Percentiles rank a stretch among this genome's conserved stretches.
These are phyloP conservation scores for Eremochloa ophiuroides DNA, from an alignment of 176 grass and related monocot species.

Conservation along the genomic window DNA sequence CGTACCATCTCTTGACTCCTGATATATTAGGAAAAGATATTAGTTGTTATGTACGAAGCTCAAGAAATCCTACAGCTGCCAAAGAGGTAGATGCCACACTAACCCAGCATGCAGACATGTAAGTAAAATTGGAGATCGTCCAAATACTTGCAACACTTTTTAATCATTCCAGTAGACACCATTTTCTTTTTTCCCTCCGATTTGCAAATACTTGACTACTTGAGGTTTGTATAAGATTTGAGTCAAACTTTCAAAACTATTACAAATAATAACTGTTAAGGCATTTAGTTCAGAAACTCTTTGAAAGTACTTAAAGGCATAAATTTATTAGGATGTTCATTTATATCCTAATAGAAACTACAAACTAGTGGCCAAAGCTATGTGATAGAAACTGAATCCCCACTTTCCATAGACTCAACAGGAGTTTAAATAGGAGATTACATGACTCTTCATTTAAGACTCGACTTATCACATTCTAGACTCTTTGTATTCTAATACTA, in stretches of 20 bases:
- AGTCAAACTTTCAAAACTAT: neutral
- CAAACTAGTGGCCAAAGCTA: neutral
- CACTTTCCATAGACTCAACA: too few relatives aligned
- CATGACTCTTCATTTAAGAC: too few relatives aligned
- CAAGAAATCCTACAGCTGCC: neutral
- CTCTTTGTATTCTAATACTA: too few relatives aligned
- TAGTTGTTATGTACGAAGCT: slow-evolving; percentile 17
- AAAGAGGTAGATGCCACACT: neutral
- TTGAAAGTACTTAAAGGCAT: neutral
- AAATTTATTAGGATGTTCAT: neutral
- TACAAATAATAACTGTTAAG: neutral
- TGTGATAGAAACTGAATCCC: too few relatives aligned
- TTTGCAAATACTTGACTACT: neutral
- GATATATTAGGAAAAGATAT: slow-evolving; percentile 23
- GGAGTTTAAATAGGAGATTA: too few relatives aligned
- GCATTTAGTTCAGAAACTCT: neutral
- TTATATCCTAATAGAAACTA: neutral
- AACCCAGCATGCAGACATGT: slow-evolving; percentile 6
- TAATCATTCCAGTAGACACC: slow-evolving; percentile 6
- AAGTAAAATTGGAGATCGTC: slow-evolving; percentile 15
- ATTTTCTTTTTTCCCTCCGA: neutral
- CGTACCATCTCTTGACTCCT: slow-evolving; percentile 62
- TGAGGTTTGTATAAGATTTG: neutral
- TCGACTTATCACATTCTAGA: too few relatives aligned
- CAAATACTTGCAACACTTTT: slow-evolving; percentile 1